phyloP scores from a whole-genome alignment of 305 asterid genomes.

The Fraxinus latifolia region DNA sequence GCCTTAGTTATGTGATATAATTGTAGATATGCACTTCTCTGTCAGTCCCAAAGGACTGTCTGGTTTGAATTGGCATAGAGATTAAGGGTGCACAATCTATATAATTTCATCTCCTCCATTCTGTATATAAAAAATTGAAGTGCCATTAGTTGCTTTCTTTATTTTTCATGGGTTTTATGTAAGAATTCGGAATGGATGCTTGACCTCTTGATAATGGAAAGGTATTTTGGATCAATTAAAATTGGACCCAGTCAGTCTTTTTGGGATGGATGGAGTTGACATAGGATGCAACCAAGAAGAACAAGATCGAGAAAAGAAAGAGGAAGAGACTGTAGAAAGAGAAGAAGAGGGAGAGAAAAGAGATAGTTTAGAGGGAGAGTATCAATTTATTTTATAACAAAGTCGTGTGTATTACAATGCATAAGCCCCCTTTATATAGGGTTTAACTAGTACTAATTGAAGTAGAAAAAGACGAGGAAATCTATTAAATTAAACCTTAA shows the following conservation, averaged over 20 bases:
- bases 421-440: not conserved
- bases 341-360: not conserved
- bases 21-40: not conserved
- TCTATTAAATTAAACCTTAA: not conserved
- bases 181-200: not conserved
- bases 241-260: not conserved
- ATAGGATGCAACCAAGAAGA: not conserved
- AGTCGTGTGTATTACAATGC: not conserved
- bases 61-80: not conserved
- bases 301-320: not conserved
- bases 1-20: not conserved
- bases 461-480: not conserved
- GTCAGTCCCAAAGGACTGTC: not conserved
- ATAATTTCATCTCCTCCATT: not conserved
- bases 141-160: not conserved
- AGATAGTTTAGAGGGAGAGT: not conserved
- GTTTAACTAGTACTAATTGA: not conserved
- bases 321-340: not conserved
- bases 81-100: not conserved
- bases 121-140: not conserved
- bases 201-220: not conserved
- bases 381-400: not conserved
- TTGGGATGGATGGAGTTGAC: not conserved
- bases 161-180: not conserved
- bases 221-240: not conserved